phyloP scores from a whole-genome alignment of 2,329 filamentous ascomycete species.

The Epichloe brachyelytri region DNA sequence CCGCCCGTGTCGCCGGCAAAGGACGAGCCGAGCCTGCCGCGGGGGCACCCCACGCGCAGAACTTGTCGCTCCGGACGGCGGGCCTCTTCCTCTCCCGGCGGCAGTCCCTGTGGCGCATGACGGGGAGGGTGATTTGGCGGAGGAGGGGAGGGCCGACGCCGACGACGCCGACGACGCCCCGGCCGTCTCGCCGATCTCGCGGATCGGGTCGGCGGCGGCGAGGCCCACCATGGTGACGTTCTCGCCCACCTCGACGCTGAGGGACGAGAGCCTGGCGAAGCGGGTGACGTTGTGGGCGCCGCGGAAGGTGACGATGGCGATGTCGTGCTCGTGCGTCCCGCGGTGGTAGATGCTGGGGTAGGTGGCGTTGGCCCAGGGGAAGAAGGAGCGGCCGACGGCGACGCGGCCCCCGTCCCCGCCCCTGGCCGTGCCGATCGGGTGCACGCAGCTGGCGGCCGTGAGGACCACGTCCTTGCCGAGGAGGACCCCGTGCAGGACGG shows the following conservation, averaged over 20 bases:
- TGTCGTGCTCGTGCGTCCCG: background rate
- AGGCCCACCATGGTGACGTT: background rate
- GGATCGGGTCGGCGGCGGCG: background rate
- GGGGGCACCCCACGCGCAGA: background rate
- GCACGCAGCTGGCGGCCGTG: constrained; percentile 3
- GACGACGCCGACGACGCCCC: background rate
- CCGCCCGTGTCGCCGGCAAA: background rate
- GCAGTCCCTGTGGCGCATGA: background rate
- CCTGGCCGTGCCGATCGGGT: background rate
- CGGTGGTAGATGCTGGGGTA: background rate
- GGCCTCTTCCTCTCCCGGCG: background rate
- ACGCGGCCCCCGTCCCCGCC: background rate
- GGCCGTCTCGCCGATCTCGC: background rate
- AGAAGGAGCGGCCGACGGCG: background rate
- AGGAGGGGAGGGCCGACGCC: no score
- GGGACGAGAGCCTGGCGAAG: background rate
- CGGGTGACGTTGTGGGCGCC: background rate
- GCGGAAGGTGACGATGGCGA: background rate
- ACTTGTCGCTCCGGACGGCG: background rate
- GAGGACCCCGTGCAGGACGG: background rate
- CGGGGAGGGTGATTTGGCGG: background rate
- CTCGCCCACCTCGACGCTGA: background rate
- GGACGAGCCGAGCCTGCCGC: background rate
- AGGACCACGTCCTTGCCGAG: background rate
- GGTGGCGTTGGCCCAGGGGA: background rate